phyloP scores from a whole-genome alignment of 108 stramenopile genomes.

The Nannochloropsis salina region DNA sequence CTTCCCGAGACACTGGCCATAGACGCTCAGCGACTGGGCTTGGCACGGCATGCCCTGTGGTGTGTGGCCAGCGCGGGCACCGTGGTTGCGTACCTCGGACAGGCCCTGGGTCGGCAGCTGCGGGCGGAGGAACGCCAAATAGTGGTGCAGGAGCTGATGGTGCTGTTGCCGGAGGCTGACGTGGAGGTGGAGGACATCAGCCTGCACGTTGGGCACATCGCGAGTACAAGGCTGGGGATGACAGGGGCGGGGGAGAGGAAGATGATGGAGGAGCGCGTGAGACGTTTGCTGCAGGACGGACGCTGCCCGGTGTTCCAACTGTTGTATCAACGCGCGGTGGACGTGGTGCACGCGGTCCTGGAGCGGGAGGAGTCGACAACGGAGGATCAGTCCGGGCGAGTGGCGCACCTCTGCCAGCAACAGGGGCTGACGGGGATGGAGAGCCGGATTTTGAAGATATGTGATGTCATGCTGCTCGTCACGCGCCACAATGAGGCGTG shows the following conservation, averaged over 20 bases:
- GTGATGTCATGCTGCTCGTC: background rate
- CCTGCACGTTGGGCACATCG: background rate
- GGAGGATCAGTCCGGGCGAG: background rate
- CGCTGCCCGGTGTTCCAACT: background rate
- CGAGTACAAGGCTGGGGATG: background rate
- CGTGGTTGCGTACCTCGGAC: background rate
- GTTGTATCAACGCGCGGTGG: background rate
- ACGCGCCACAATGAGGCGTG: background rate
- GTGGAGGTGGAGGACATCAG: background rate
- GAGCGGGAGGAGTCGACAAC: background rate
- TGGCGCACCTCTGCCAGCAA: background rate
- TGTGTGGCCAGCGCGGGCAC: background rate
- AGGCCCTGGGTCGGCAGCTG: background rate
- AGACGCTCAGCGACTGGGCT: background rate
- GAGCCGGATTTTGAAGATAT: background rate
- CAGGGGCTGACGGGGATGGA: conserved; percentile 12
- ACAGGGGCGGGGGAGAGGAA: background rate
- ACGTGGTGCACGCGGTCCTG: background rate
- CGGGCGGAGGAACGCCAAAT: background rate
- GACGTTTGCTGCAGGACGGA: background rate
- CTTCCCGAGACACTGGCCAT: background rate
- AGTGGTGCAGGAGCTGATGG: background rate
- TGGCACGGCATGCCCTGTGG: conserved; percentile 7
- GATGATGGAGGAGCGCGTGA: background rate
- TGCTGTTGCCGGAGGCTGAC: background rate